Conservation (phyloP, 768 basidiomycete genomes). For the Leccinum barrowsii region DNA sequence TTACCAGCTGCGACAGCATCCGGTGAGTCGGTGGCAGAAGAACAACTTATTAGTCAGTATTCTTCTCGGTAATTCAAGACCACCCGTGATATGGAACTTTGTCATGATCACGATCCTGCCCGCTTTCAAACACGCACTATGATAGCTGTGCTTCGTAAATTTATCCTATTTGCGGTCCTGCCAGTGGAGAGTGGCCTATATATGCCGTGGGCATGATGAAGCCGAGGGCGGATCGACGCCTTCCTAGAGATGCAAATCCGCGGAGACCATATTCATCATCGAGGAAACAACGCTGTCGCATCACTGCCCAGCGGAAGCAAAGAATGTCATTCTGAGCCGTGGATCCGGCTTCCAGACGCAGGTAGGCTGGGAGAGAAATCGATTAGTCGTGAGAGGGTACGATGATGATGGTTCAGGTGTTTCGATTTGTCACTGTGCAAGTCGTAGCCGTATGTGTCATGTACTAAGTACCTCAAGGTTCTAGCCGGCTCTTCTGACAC, state of each 20-base stretch:
- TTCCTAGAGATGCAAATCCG: conserved; percentile 7
- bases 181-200: neutral
- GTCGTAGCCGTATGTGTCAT: conserved; percentile 7
- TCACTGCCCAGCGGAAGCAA: neutral
- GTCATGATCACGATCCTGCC: conserved; percentile 1
- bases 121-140: neutral
- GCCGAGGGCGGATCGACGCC: conserved; percentile 4
- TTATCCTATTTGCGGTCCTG: neutral
- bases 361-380: neutral
- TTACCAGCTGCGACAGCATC: conserved; percentile 1
- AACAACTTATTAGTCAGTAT: conserved; percentile 14
- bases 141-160: conserved; percentile 3
- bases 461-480: conserved; percentile 8
- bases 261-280: conserved; percentile 2
- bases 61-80: conserved; percentile 8
- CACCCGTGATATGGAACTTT: neutral
- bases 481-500: conserved; percentile 2
- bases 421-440: neutral
- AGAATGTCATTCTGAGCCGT: neutral
- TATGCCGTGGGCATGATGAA: conserved; percentile 4
- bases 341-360: neutral
- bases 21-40: conserved; percentile 12
- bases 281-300: neutral
- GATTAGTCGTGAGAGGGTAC: neutral
- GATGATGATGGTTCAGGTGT: neutral